Evolutionary conservation across 2,329 filamentous ascomycete species (phyloP).

Genomic region (Bipolaris cookei): DNA sequence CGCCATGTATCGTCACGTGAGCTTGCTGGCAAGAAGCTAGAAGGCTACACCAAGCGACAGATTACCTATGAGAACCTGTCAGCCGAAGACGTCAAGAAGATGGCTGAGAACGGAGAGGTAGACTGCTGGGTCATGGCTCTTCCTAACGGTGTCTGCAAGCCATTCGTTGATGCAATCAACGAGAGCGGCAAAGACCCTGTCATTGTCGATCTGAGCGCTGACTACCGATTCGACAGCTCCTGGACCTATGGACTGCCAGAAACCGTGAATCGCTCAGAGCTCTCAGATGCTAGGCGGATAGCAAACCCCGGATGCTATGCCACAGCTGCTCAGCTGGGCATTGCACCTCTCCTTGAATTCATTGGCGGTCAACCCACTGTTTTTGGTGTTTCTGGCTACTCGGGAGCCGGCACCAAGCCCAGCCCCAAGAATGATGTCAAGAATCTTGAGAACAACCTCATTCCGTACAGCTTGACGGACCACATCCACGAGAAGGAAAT

Average conservation of each 20-base stretch:
- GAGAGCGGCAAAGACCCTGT: constrained; percentile 72
- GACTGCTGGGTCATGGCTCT: constrained; percentile 99
- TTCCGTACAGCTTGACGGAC: constrained; percentile 88
- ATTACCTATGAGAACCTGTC: constrained; percentile 91
- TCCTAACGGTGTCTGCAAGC: constrained; percentile 92
- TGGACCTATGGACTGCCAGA: constrained; percentile 95
- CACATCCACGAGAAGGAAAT: constrained; percentile 97
- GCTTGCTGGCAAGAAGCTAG: constrained; percentile 81
- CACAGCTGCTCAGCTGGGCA: constrained; percentile 87
- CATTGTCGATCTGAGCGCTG: constrained; percentile 93
- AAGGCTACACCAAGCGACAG: constrained; percentile 89
- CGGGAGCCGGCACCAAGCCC: constrained; percentile 92
- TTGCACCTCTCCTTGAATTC: constrained; percentile 79
- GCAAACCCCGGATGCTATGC: constrained; percentile 95
- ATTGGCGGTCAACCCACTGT: constrained; percentile 80
- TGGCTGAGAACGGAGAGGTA: constrained; percentile 83
- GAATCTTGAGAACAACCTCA: constrained; percentile 82
- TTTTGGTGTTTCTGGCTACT: constrained; percentile 93
- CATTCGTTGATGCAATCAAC: constrained; percentile 88
- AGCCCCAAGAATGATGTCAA: constrained; percentile 91
- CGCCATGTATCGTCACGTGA: constrained; percentile 93
- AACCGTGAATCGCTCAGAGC: constrained; percentile 75
- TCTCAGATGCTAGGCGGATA: constrained; percentile 81
- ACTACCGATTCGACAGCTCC: constrained; percentile 84
- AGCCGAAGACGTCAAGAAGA: constrained; percentile 82